Evolutionary conservation across 805 yeast species (phyloP), one percentile per base, ranked within the genome.

Genomic region (Aciculoconidium aculeatum): DNA sequence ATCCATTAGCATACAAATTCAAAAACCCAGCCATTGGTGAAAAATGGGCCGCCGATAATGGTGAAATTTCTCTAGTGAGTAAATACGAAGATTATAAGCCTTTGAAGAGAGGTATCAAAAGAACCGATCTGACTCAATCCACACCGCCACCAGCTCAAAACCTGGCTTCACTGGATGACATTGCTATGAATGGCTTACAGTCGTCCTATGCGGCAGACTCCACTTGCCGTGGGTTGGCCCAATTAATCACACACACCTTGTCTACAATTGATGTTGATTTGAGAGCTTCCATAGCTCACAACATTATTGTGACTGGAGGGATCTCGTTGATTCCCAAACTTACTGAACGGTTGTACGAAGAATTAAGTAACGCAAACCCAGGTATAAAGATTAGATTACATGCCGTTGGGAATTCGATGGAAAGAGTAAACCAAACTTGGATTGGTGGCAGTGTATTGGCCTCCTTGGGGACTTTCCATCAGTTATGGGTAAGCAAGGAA

Each of bases 401-500:
- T 42, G 80, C 94, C 3, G 74, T 80, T 5, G 96, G 96, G 24
- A 78, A 77, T 46, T 54, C 79, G 4, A 67, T 68, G 32, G 96
- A 88, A 56, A 72, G 96, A 49, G 73, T 75, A 40, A 80, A 73
- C 49, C 82, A 86, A 36, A 67, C 90, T 6, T 88, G 96, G 95
- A 72, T 88, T 28, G 96, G 96, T 25, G 96, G 95, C 6, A 79
- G 90, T 40, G 87, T 88, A 21, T 61, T 88, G 32, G 77, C 94
- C 5, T 79, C 92, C 30, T 67, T 88, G 44, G 96, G 96, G 18
- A 84, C 95, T 3, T 88, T 88, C 67, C 96, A 88, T 54, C 96
- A 88, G 55, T 62, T 83, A 59, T 88, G 96, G 96, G 95, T 88
- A 2, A 81, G 88, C 23, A 79, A 77, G 47, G 75, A 73, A 41